These are phyloP conservation scores for Thalassiosira sp. DNA, from an alignment of 352 stramenopile genomes.

Conservation along the genomic window DNA sequence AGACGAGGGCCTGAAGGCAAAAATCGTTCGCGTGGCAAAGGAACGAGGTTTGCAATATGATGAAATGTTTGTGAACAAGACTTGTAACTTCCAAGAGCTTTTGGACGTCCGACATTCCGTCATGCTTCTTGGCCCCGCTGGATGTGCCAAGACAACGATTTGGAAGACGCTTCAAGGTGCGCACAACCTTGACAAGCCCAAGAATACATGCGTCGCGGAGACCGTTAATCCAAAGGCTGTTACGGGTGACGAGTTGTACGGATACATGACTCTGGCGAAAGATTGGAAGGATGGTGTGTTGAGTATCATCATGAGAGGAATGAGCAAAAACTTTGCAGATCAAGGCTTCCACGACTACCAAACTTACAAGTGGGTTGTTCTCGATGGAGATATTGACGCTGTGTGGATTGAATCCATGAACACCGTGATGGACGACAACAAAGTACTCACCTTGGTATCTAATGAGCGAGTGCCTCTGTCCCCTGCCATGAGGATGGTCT, in stretches of 20 bases:
- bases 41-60: slow-evolving; percentile 89
- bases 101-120: slow-evolving; percentile 94
- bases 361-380: slow-evolving; percentile 85
- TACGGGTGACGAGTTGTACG: slow-evolving; percentile 91
- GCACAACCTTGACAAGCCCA: slow-evolving; percentile 85
- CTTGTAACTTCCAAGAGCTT: slow-evolving; percentile 93
- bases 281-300: slow-evolving; percentile 97
- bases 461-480: slow-evolving; percentile 96
- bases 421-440: slow-evolving; percentile 85
- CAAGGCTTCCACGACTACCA: slow-evolving; percentile 95
- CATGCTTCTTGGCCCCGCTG: slow-evolving; percentile 93
- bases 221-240: slow-evolving; percentile 95
- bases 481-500: slow-evolving; percentile 94
- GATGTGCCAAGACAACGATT: slow-evolving; percentile 94
- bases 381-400: slow-evolving; percentile 94
- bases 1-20: slow-evolving; percentile 90
- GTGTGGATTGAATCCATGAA: slow-evolving; percentile 92
- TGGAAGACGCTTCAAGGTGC: slow-evolving; percentile 91
- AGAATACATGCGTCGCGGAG: slow-evolving; percentile 91
- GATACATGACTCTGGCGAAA: slow-evolving; percentile 96
- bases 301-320: slow-evolving; percentile 95
- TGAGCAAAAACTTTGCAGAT: slow-evolving; percentile 91
- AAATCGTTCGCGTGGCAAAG: slow-evolving; percentile 90
- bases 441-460: slow-evolving; percentile 94
- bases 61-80: slow-evolving; percentile 94